Conservation (phyloP, 2,329 filamentous ascomycete species). For the Stromatinia cepivora region DNA sequence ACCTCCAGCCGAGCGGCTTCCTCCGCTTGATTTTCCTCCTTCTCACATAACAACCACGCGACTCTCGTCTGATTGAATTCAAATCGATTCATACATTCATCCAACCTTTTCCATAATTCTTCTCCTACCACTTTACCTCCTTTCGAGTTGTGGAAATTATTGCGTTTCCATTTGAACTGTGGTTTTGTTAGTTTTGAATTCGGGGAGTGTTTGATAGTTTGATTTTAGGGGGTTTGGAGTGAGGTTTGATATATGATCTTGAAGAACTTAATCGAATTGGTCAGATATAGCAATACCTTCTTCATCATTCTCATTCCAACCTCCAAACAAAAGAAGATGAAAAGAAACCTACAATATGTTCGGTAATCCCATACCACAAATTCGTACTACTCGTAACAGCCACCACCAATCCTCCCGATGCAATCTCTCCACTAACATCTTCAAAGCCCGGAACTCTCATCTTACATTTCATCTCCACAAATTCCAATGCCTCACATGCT, state of each 20-base stretch:
- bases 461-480: conserved; percentile 16
- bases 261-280: no score
- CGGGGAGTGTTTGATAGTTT: neutral
- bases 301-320: no score
- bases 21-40: conserved; percentile 15
- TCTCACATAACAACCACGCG: conserved; percentile 20
- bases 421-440: conserved; percentile 5
- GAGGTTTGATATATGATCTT: neutral
- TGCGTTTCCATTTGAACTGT: conserved; percentile 24
- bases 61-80: conserved; percentile 16
- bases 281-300: neutral
- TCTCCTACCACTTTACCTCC: conserved; percentile 18
- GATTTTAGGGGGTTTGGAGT: neutral
- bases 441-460: conserved; percentile 15
- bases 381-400: conserved; percentile 21
- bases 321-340: no score
- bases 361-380: conserved; percentile 21
- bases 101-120: conserved; percentile 7
- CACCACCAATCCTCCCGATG: conserved; percentile 3
- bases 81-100: conserved; percentile 16
- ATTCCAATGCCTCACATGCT: conserved; percentile 18
- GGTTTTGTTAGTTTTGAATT: neutral
- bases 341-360: conserved; percentile 21
- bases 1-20: neutral
- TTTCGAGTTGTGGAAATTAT: conserved; percentile 17